Conservation (phyloP, 768 basidiomycete genomes). For the Phlebiopsis flavidoalba region DNA sequence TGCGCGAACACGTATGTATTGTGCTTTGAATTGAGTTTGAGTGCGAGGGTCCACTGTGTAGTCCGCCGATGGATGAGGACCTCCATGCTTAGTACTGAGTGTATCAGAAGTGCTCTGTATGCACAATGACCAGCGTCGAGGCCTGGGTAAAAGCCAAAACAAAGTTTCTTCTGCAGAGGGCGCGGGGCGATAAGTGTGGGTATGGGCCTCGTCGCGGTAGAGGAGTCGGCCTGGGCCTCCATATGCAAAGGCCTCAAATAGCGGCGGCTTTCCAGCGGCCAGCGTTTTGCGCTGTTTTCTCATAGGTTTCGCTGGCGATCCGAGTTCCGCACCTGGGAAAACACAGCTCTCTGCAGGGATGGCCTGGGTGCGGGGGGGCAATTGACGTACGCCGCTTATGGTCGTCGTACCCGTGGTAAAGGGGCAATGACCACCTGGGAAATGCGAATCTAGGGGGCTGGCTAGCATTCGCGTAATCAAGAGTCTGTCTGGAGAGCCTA, state of each 20-base stretch:
- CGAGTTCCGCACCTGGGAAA: not conserved
- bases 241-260: not conserved
- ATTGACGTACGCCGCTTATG: not conserved
- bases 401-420: not conserved
- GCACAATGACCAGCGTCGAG: not conserved
- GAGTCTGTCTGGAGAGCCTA: not conserved
- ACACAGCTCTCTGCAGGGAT: not conserved
- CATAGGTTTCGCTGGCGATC: not conserved
- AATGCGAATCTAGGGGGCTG: not conserved
- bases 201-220: not conserved
- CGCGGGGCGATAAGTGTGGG: not conserved
- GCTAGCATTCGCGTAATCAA: not conserved
- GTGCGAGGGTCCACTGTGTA: not conserved
- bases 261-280: not conserved
- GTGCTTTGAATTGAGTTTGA: no score
- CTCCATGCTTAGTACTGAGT: not conserved
- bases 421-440: not conserved
- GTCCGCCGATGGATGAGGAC: not conserved
- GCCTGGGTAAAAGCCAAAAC: not conserved
- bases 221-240: not conserved
- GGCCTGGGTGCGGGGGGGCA: constrained; percentile 1
- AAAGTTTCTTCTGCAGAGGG: not conserved
- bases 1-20: not conserved
- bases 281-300: not conserved
- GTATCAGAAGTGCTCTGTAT: no score